Evolutionary conservation across 2,329 filamentous ascomycete genomes (phyloP), one percentile per base, ranked within the genome.

Genomic region (Rhytidhysteron rufulum): DNA sequence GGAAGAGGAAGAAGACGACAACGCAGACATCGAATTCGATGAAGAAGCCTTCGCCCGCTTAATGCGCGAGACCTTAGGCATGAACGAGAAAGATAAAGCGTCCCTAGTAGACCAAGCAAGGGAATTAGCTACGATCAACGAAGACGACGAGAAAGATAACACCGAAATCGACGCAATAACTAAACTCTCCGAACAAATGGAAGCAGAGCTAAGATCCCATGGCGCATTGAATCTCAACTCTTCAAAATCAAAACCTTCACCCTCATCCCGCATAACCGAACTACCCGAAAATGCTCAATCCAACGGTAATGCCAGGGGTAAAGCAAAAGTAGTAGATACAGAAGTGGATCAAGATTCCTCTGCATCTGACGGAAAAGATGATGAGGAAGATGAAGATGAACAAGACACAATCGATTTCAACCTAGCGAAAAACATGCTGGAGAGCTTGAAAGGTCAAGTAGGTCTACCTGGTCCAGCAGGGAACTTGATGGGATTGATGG

Each of bases 51-150:
- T 96, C 51, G 77, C 85, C 7, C 79, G 73, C 39, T 88, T 95
- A 77, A 95, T 98, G 88, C 80, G 82, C 44, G 86, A 94, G 58
- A 90, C 94, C 83, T 90, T 93, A 83, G 87, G 86, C 0, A 72
- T 82, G 62, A 73, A 78, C 6, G 57, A 58, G 7, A 60, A 64
- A 3, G 37, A 33, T 24, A 64, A 65, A 39, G 50, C 53, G 1
- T 44, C 57, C 6, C 48, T 64, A 8, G 55, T 54, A 0, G 60
- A 63, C 17, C 60, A 65, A 40, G 61, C 61, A 2, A 55, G 60
- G 22, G 50, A 50, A 16, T 45, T 70, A 43, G 39, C 60, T 49
- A 32, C 62, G 54, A 66, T 68, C n/a, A 66, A 68, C 38, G 66
- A 71, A 32, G 62, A 57, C 1, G 58, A 63, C 15, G 46, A 55